Evolutionary conservation across 805 yeast species (phyloP), one percentile per base, ranked within the genome.

Genomic region (Ascoidea rubescens): DNA sequence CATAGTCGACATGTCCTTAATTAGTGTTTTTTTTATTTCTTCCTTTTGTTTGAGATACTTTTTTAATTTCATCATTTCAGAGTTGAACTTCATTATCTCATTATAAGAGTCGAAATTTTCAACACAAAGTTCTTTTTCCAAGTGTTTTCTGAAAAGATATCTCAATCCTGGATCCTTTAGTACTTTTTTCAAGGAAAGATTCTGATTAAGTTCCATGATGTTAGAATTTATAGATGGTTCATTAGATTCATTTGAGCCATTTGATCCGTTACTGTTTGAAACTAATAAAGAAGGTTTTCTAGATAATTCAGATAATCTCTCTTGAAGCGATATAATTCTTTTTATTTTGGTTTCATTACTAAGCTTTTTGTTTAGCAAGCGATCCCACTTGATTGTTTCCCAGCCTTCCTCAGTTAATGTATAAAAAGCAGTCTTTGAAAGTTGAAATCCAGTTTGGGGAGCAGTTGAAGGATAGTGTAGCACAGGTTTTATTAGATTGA

Each of bases 51-150:
- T 31, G 21, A 48, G 32, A 31, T 31, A 31, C 12, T 48, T 73
- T 48, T 70, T 70, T 52, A 81, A 58, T 1, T 69, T 59, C 1
- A 64, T 60, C 65, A 77, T 66, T 56, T 72, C 74, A 55, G 72
- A 74, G 10, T 71, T 69, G 54, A 82, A 76, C 49, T 73, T 73
- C 48, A 70, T 69, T 49, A 86, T 72, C 53, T 80, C 85, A 51
- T 74, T 64, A 62, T 78, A 86, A 3, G 84, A 87, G 56, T 82
- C 82, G n/a, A 86, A 63, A 59, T 87, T 88, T 60, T 88, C 96
- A 2, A 75, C 75, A 60, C 95, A 87, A 52, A 74, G 71, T 50
- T 80, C 84, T 33, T 71, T 73, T 50, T 75, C 78, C 50, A 88
- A 63, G 61, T 85, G 88, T n/a, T 70, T 68, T 55, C 79, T 72